Conservation (phyloP, 2,329 filamentous ascomycete genomes). For the Aspergillus candidus region DNA sequence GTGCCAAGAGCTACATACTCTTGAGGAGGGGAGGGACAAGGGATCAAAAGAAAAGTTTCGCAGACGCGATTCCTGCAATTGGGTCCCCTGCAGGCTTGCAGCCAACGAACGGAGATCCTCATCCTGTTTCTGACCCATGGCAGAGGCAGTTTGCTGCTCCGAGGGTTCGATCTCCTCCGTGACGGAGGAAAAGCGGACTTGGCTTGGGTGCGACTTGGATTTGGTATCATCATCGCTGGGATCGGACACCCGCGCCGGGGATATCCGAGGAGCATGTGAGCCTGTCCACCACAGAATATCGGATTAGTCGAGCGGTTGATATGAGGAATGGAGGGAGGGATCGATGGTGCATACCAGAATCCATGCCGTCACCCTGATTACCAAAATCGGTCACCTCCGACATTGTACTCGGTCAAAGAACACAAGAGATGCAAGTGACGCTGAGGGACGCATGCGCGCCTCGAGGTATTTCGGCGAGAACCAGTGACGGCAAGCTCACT, state of each 20-base stretch:
- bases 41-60: constrained; percentile 86
- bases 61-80: constrained; percentile 75
- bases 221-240: constrained; percentile 23
- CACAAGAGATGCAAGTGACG: constrained; percentile 12
- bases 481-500: background rate
- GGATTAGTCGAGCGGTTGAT: constrained; percentile 5
- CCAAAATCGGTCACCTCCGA: constrained; percentile 28
- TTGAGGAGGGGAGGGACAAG: constrained; percentile 66
- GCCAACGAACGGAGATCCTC: constrained; percentile 68
- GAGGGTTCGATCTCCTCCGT: constrained; percentile 62
- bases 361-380: constrained; percentile 20
- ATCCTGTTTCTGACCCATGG: constrained; percentile 33
- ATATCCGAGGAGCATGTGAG: constrained; percentile 15
- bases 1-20: constrained; percentile 29
- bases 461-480: constrained; percentile 2
- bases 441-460: constrained; percentile 32
- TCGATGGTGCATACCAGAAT: constrained; percentile 26
- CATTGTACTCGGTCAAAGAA: constrained; percentile 26
- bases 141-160: constrained; percentile 21
- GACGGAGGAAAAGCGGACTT: constrained; percentile 65
- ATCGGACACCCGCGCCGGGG: constrained; percentile 17
- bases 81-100: constrained; percentile 63
- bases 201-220: constrained; percentile 25
- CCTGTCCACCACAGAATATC: constrained; percentile 8
- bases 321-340: constrained; percentile 4